phyloP scores from a whole-genome alignment of 108 stramenopile species.

The Parmales sp. region DNA sequence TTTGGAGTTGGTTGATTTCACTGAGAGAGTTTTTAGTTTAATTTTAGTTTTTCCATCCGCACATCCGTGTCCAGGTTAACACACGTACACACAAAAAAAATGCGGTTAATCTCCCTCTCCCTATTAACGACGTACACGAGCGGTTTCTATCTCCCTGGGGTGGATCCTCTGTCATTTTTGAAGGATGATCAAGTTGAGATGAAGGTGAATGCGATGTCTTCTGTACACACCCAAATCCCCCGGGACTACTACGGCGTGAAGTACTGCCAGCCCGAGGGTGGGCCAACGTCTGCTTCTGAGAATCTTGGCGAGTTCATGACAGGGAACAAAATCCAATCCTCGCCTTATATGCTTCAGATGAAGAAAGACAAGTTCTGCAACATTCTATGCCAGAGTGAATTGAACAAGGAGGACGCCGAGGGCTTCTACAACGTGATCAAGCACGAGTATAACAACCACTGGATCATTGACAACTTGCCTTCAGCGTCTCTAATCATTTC shows the following conservation, averaged over 20 bases:
- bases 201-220: constrained; percentile 81
- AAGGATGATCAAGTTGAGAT: constrained; percentile 55
- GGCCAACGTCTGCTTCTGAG: constrained; percentile 73
- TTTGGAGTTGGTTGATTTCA: too few relatives aligned
- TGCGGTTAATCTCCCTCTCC: too few relatives aligned
- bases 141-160: constrained; percentile 78
- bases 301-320: constrained; percentile 86
- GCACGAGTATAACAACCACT: constrained; percentile 90
- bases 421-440: constrained; percentile 38
- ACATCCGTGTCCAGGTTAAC: too few relatives aligned
- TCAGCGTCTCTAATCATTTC: constrained; percentile 55
- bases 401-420: constrained; percentile 12
- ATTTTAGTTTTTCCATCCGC: too few relatives aligned
- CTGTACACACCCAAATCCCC: constrained; percentile 85
- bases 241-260: constrained; percentile 89
- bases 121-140: too few relatives aligned
- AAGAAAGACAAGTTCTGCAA: constrained; percentile 69
- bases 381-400: constrained; percentile 28
- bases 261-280: constrained; percentile 81
- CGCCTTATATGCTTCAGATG: constrained; percentile 84
- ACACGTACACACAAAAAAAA: too few relatives aligned
- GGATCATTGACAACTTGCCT: constrained; percentile 99
- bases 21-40: too few relatives aligned
- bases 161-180: constrained; percentile 59
- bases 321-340: constrained; percentile 93